Evolutionary conservation across 306 rosid species (phyloP).

Genomic region (Cucurbita argyrosperma): DNA sequence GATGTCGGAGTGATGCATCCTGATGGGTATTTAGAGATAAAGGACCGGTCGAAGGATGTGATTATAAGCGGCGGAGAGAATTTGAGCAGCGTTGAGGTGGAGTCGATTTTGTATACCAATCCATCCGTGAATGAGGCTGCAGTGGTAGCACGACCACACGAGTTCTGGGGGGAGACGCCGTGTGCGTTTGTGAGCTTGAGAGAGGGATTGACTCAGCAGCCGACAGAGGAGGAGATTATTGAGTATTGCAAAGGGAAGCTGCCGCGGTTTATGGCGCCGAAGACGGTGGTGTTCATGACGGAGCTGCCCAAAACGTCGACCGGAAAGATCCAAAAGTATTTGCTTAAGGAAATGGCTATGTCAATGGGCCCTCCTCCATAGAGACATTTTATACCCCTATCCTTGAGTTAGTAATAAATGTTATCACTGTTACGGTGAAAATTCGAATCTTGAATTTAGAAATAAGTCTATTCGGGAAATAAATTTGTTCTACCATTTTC

Average conservation of each 20-base stretch:
- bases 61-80: constrained; percentile 78
- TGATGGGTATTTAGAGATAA: constrained; percentile 60
- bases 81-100: constrained; percentile 68
- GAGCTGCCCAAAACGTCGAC: constrained; percentile 58
- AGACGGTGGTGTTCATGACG: constrained; percentile 40
- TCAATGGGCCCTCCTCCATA: constrained; percentile 20
- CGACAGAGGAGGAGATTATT: constrained; percentile 35
- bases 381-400: background rate
- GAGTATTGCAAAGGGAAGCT: constrained; percentile 35
- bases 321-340: constrained; percentile 51
- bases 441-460: too few relatives aligned
- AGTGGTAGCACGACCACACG: constrained; percentile 57
- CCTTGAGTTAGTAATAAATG: too few relatives aligned
- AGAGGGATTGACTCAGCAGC: constrained; percentile 10
- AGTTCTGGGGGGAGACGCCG: constrained; percentile 72
- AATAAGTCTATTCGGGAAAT: too few relatives aligned
- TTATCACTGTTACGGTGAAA: too few relatives aligned
- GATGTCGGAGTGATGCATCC: constrained; percentile 62
- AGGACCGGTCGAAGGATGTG: constrained; percentile 59
- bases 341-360: constrained; percentile 33
- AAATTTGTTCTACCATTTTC: too few relatives aligned
- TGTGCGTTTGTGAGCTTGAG: constrained; percentile 62
- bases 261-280: constrained; percentile 54
- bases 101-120: constrained; percentile 31
- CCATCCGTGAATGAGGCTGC: constrained; percentile 60